These are phyloP conservation scores for Ceratocystis destructans DNA, from an alignment of 2,329 filamentous ascomycete genomes.

Conservation along the genomic window DNA sequence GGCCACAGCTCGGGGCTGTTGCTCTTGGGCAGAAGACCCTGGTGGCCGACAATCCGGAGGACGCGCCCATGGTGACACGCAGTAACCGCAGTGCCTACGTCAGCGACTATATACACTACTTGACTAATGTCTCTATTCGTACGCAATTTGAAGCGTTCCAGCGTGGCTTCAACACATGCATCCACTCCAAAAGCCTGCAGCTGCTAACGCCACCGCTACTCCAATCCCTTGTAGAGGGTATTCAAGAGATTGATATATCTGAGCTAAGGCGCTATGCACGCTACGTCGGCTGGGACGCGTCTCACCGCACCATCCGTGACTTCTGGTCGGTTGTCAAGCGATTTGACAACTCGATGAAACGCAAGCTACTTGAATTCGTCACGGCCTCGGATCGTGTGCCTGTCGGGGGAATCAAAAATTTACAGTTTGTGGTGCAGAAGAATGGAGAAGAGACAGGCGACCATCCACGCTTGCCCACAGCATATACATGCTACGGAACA, in stretches of 20 bases:
- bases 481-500: constrained; percentile 86
- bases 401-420: constrained; percentile 66
- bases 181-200: constrained; percentile 54
- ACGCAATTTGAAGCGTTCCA: constrained; percentile 71
- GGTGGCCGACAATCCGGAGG: constrained; percentile 31
- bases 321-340: constrained; percentile 73
- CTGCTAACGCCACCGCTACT: constrained; percentile 60
- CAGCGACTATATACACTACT: constrained; percentile 69
- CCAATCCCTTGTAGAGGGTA: constrained; percentile 69
- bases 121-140: constrained; percentile 62
- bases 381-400: constrained; percentile 86
- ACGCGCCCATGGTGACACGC: constrained; percentile 64
- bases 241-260: constrained; percentile 62
- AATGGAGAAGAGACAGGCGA: constrained; percentile 50
- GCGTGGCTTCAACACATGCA: constrained; percentile 62
- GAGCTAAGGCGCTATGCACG: constrained; percentile 57
- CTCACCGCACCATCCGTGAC: constrained; percentile 54
- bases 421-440: constrained; percentile 72
- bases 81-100: constrained; percentile 67
- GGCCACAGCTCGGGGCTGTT: constrained; percentile 22
- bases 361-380: constrained; percentile 77
- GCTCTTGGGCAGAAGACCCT: constrained; percentile 21
- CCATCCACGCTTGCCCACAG: constrained; percentile 57
- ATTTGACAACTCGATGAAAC: constrained; percentile 56
- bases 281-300: constrained; percentile 68